These are phyloP conservation scores for Saprolegnia parasitica DNA, from an alignment of 352 stramenopile species.

Conservation along the genomic window DNA sequence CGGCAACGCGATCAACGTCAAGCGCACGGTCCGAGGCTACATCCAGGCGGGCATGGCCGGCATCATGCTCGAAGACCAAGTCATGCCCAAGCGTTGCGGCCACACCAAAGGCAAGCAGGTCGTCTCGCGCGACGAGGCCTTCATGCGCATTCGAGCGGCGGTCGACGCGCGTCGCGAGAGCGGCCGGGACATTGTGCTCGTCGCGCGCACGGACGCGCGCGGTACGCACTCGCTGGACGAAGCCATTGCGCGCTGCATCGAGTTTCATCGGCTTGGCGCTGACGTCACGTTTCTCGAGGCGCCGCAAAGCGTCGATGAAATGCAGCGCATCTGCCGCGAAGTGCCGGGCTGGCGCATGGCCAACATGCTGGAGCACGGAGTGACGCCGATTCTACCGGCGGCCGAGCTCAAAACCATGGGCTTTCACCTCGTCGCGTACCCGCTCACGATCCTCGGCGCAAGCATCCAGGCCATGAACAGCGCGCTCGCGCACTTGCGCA, in stretches of 20 bases:
- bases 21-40: constrained; percentile 88
- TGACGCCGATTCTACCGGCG: constrained; percentile 70
- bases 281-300: constrained; percentile 96
- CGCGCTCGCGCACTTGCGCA: constrained; percentile 38
- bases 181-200: constrained; percentile 88
- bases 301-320: constrained; percentile 86
- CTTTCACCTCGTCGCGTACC: constrained; percentile 86
- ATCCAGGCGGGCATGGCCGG: constrained; percentile 86
- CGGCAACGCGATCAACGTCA: constrained; percentile 91
- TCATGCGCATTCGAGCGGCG: constrained; percentile 78
- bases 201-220: constrained; percentile 91
- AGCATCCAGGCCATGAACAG: constrained; percentile 77
- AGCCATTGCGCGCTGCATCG: constrained; percentile 87
- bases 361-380: constrained; percentile 89
- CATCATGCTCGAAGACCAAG: constrained; percentile 94
- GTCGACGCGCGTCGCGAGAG: constrained; percentile 86
- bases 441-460: constrained; percentile 78
- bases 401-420: constrained; percentile 74
- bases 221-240: constrained; percentile 87
- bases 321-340: constrained; percentile 85
- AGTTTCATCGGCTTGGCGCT: constrained; percentile 86
- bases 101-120: constrained; percentile 90
- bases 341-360: constrained; percentile 91
- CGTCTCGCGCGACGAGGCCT: constrained; percentile 80
- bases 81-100: constrained; percentile 89